Base-by-base conservation (phyloP, 495 filamentous ascomycete species). In the Hyphodiscus hymeniophilus region DNA sequence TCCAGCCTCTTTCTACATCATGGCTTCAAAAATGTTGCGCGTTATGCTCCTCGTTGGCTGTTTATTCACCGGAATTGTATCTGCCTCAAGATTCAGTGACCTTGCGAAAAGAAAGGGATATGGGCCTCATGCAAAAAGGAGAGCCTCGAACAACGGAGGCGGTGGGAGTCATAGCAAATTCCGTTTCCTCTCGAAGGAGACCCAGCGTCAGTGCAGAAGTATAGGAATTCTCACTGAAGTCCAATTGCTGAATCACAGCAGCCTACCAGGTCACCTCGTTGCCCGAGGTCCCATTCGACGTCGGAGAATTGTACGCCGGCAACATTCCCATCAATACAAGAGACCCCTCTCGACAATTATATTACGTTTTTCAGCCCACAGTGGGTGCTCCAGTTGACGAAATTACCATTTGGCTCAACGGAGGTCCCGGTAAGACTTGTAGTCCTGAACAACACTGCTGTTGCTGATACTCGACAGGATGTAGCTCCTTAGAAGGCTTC, bases 221-320 rank as follows among this genome's bases (percentile, higher is more conserved):
- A 28, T 4, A 10, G 10, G 5, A 28, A 10, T 7, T 16, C 12
- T 12, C 12, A 13, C 12, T 17, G 11, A 34, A 13, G 13, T 6
- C 38, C 3, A 18, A 11, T 5, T 39, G 30, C 47, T 43, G 39
- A 44, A 16, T 36, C 18, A 12, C 12, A 35, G n/a, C 28, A 53
- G 44, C 44, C 1, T 53, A 23, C 38, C 24, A 45, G 20, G 79
- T 84, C 42, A 69, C 81, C 54, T 76, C 76, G 7, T 66, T 85
- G 41, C 81, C 81, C 0, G 75, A 82, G 17, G 77, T 84, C 3
- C 60, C 71, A 36, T 85, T 82, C 49, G 74, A 85, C 50, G 72
- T 83, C 52, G 81, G 81, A 15, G 81, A 85, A 52, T 76, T 73
- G 3, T 84, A 84, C 48, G 71, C 81, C 15, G 81, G 81, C 24